These are phyloP conservation scores for Penicillium silybi DNA, from an alignment of 495 filamentous ascomycete species.

Conservation along the genomic window DNA sequence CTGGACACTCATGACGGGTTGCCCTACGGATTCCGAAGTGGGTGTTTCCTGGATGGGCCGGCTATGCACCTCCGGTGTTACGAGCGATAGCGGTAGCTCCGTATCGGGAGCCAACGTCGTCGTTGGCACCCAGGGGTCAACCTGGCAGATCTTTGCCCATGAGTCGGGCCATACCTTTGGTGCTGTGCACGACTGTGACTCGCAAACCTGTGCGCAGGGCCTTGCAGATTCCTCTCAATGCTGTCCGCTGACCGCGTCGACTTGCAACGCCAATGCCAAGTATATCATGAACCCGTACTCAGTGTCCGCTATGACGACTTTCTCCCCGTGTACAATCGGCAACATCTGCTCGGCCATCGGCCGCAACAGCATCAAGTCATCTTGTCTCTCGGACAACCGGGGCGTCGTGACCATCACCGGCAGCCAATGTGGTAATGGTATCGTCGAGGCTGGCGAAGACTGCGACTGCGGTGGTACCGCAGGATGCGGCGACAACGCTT, in stretches of 20 bases:
- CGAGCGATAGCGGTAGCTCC: constrained; percentile 49
- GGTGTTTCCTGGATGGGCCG: constrained; percentile 92
- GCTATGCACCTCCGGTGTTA: constrained; percentile 64
- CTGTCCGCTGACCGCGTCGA: constrained; percentile 67
- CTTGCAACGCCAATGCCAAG: constrained; percentile 69
- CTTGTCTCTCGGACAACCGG: constrained; percentile 77
- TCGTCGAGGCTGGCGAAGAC: constrained; percentile 90
- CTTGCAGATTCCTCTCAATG: constrained; percentile 71
- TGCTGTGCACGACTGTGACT: constrained; percentile 88
- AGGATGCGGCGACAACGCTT: constrained; percentile 68
- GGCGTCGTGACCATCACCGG: constrained; percentile 82
- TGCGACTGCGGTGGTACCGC: constrained; percentile 86
- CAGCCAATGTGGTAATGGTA: constrained; percentile 91
- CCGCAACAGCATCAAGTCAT: constrained; percentile 70
- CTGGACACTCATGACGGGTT: constrained; percentile 89
- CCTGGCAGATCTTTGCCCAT: constrained; percentile 97
- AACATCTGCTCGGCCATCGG: constrained; percentile 93
- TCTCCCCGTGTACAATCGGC: constrained; percentile 85
- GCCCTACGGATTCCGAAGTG: constrained; percentile 79
- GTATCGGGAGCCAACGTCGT: constrained; percentile 89
- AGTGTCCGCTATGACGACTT: constrained; percentile 61
- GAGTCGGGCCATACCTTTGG: constrained; percentile 95
- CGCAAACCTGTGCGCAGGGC: constrained; percentile 57
- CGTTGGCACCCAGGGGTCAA: constrained; percentile 65
- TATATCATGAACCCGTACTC: constrained; percentile 98